A percentile compares a stretch with the other conserved stretches of the same genome.
Evolutionary conservation across 371 early-diverging fungal genomes (phyloP).

Genomic region (Mortierella sp.): DNA sequence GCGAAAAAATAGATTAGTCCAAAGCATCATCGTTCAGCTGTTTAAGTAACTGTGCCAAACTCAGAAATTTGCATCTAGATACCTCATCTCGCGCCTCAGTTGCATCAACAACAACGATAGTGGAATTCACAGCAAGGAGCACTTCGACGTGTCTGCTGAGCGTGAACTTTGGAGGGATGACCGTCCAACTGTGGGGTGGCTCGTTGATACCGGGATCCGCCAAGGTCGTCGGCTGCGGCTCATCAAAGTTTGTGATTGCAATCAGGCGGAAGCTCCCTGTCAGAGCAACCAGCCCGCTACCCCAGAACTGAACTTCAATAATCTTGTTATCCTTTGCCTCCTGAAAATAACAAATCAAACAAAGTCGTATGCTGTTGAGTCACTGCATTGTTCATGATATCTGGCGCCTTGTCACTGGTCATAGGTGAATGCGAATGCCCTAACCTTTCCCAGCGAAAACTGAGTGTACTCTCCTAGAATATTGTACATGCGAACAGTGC

Average conservation of each 20-base stretch:
- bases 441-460: constrained; percentile 83
- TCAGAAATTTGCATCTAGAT: background rate
- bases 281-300: constrained; percentile 89
- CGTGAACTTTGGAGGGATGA: constrained; percentile 90
- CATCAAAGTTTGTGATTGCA: constrained; percentile 82
- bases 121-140: constrained; percentile 79
- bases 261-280: constrained; percentile 85
- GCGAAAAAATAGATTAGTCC: background rate
- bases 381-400: too few relatives aligned
- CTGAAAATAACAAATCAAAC: too few relatives aligned
- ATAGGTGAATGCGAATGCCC: too few relatives aligned
- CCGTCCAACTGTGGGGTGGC: constrained; percentile 86
- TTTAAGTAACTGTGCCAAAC: too few relatives aligned
- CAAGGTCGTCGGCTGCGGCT: constrained; percentile 84
- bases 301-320: constrained; percentile 89
- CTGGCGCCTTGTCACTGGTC: too few relatives aligned
- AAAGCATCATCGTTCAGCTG: background rate
- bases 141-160: constrained; percentile 93
- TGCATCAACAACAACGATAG: constrained; percentile 86
- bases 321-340: constrained; percentile 86
- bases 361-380: too few relatives aligned
- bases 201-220: constrained; percentile 83
- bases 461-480: constrained; percentile 83
- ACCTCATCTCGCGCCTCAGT: constrained; percentile 88
- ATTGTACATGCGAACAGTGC: constrained; percentile 85